Evolutionary conservation across 306 rosid genomes (phyloP), one percentile per base, ranked within the genome.

Genomic region (Medicago lupulina): DNA sequence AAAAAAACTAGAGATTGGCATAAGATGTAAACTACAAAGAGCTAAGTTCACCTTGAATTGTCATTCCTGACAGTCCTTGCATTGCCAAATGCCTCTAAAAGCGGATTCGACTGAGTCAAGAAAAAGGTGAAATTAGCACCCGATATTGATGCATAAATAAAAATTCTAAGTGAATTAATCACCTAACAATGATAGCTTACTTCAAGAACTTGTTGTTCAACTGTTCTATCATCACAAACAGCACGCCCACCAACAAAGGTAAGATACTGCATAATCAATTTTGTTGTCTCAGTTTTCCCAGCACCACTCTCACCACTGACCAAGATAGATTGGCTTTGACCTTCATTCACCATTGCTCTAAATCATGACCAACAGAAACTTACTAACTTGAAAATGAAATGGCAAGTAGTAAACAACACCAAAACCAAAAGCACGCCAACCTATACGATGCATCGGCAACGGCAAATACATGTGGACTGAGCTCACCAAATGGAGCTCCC

Each of bases 241-340:
- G 97, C 93, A 63, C 97, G 97, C 44, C 99, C 99, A 76, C 99
- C 99, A 15, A 95, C 97, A 87, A 81, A 92, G 65, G 97, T 92
- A 81, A 95, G 97, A 81, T 95, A 95, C 86, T 95, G 99, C 97
- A 95, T 92, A 58, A 95, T 95, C 83, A 95, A 79, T 84, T 95
- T 95, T 54, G 99, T 92, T 34, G 99, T 92, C 90, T 95, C 99
- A 10, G 99, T 95, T 88, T 95, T 95, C 70, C 99, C 97, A 31
- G 99, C 99, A n/a, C 99, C 97, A 85, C 99, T 95, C 85, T 95
- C 99, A 73, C 99, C 99, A 64, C 99, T 95, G 76, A 95, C 99
- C 69, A 95, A 82, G 82, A 95, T 95, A 76, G 97, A 95, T 75
- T 95, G 99, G 75, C 97, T 95, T 83, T 65, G 85, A 76, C 86